phyloP scores from a whole-genome alignment of 352 stramenopile genomes.

The Thalassiosira sp. region DNA sequence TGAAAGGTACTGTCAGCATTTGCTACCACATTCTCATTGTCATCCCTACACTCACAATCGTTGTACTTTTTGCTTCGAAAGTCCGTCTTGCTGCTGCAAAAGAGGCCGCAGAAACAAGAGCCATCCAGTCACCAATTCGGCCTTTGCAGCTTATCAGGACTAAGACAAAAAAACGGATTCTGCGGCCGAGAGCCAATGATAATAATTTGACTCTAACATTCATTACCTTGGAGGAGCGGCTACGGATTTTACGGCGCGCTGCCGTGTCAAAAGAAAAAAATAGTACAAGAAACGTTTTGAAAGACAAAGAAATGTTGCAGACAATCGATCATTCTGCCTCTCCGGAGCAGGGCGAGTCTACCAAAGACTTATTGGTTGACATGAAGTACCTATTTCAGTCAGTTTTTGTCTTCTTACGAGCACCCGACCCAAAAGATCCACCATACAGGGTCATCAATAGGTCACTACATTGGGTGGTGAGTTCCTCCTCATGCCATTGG shows the following conservation, averaged over 20 bases:
- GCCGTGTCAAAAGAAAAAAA: constrained; percentile 38
- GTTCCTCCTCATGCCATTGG: background rate
- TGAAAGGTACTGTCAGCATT: constrained; percentile 44
- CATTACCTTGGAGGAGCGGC: constrained; percentile 78
- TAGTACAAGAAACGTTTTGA: constrained; percentile 14
- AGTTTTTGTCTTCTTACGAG: constrained; percentile 73
- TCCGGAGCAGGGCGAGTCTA: constrained; percentile 13
- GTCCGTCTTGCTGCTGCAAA: constrained; percentile 41
- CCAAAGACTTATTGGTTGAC: constrained; percentile 63
- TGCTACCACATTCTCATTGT: background rate
- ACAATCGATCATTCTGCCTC: constrained; percentile 33
- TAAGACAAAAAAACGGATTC: constrained; percentile 33
- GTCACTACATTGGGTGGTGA: constrained; percentile 57
- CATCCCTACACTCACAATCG: background rate
- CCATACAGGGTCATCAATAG: constrained; percentile 79
- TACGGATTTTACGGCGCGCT: constrained; percentile 63
- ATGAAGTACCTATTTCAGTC: constrained; percentile 76
- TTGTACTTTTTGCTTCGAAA: constrained; percentile 12
- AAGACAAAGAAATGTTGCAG: constrained; percentile 7
- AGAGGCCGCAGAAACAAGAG: constrained; percentile 25
- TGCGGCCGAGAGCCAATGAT: constrained; percentile 2
- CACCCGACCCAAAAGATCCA: constrained; percentile 48
- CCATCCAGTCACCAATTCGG: constrained; percentile 14
- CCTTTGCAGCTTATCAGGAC: constrained; percentile 38
- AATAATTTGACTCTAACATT: constrained; percentile 74